A percentile compares a stretch with the other conserved stretches of the same genome.
phyloP scores from a whole-genome alignment of 2,329 filamentous ascomycete species.

The Davidsoniella virescens region DNA sequence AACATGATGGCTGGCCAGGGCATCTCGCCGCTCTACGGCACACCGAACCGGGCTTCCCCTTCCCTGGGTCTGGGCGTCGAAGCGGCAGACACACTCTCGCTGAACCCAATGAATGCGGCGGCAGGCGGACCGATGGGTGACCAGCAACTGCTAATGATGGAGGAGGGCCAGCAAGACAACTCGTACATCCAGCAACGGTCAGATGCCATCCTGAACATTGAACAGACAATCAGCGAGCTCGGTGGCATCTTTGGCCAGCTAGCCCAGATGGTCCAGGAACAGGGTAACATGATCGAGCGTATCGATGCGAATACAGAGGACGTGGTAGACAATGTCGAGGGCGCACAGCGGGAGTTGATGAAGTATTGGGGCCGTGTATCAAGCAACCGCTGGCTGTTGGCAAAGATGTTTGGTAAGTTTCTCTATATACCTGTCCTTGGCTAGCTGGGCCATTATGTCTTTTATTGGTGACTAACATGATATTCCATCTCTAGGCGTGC shows the following conservation, averaged over 20 bases:
- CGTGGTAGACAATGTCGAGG: slow-evolving; percentile 95
- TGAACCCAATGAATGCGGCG: slow-evolving; percentile 45
- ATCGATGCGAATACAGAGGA: slow-evolving; percentile 97
- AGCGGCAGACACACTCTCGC: slow-evolving; percentile 57
- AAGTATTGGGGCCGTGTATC: slow-evolving; percentile 95
- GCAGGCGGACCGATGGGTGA: slow-evolving; percentile 32
- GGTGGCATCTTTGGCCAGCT: slow-evolving; percentile 85
- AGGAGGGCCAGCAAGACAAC: slow-evolving; percentile 85
- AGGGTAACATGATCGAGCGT: slow-evolving; percentile 92
- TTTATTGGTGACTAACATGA: not conserved
- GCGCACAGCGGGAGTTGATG: slow-evolving; percentile 82
- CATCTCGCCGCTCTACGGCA: slow-evolving; percentile 74
- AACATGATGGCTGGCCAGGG: slow-evolving; percentile 24
- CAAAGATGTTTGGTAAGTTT: slow-evolving; percentile 41
- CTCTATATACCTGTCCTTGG: not conserved
- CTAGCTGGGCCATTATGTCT: not conserved
- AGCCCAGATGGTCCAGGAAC: slow-evolving; percentile 91
- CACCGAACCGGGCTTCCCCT: slow-evolving; percentile 50
- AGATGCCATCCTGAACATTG: slow-evolving; percentile 91
- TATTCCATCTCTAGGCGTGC: slow-evolving; percentile 43
- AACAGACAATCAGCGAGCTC: slow-evolving; percentile 83
- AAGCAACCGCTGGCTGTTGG: slow-evolving; percentile 88
- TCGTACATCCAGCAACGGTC: slow-evolving; percentile 85
- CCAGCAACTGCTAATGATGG: slow-evolving; percentile 76
- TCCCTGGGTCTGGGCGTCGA: slow-evolving; percentile 70